Base-by-base conservation (phyloP, 2,329 filamentous ascomycete genomes). In the Plenodomus lindquistii region DNA sequence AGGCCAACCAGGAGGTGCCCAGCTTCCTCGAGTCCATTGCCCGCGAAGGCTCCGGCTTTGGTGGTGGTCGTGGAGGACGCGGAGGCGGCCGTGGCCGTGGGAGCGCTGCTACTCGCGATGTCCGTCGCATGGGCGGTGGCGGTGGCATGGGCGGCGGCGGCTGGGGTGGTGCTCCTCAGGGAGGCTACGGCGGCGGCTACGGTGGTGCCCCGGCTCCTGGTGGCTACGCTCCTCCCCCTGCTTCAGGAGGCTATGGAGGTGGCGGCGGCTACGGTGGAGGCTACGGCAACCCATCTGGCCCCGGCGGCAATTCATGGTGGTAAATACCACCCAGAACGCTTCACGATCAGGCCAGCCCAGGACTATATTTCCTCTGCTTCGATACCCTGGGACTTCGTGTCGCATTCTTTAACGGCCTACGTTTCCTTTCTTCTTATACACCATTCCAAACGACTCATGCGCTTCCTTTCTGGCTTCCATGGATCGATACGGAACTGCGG, bases 1-100 rank as follows among this genome's bases (percentile, higher is more conserved):
- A 99, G 76, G 94, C 94, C 61, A 96, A 99, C 80, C 94, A 99
- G 76, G 94, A 99, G 70, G 85, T 97, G 55, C 94, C 94, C 24
- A 73, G 82, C 40, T 99, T 97, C 85, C 83, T 99, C 52, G 94
- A 99, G 83, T 95, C 89, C 70, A 96, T 99, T 76, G 93, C 94
- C 66, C 91, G 94, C 57, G 94, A 99, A 78, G 89, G 91, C 57
- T 89, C 89, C 55, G 82, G 84, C 65, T 96, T 85, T 62, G 89
- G 90, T 48, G 88, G 90, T 44, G 81, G 87, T 42, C 87, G 91
- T 44, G 81, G 87, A 40, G 77, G 86, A 46, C 80, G 86, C 50
- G 75, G 78, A 57, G 82, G 88, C 54, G 86, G 91, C 51, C 86
- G 89, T 69, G 87, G 88, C 52, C 85, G 88, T 70, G 87, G 88